Evolutionary conservation across 2,329 filamentous ascomycete species (phyloP), one percentile per base, ranked within the genome.

Genomic region (Xylaria arbuscula): DNA sequence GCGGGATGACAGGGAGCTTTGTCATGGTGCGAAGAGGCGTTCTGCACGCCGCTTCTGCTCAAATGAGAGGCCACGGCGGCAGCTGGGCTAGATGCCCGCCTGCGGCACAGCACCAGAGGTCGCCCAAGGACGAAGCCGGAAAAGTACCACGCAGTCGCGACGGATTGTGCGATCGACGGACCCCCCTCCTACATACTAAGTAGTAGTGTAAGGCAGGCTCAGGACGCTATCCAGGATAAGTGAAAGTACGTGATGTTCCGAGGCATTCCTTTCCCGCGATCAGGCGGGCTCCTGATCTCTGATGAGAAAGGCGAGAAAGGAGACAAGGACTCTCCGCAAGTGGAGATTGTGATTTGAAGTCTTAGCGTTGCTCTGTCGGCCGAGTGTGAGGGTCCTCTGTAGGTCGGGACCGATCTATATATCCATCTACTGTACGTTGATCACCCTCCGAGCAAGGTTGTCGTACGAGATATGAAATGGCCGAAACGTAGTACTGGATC

Each of bases 111-210:
- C 67, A 70, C 48, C 50, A 62, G 24, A 53, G 58, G 45, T 63
- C 58, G 61, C 15, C 57, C 56, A 48, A 67, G 53, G 38, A 17
- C 62, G 54, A 62, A 62, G 53, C 57, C 58, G 60, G 28, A 56
- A 66, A 67, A 70, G 70, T 69, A 68, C 70, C 68, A 65, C 70
- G 66, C 70, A 70, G 62, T 55, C 53, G 47, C 45, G 51, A 67
- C 54, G 62, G 28, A 70, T 40, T 60, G 72, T 70, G 70, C 67
- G 72, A 75, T 75, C 70, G 72, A 68, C 71, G 63, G 64, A 45
- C 40, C 64, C 69, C 36, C 63, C 36, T 34, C 47, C 34, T 11
- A 24, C n/a, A n/a, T n/a, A n/a, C n/a, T n/a, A n/a, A n/a, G n/a
- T n/a, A n/a, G n/a, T n/a, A n/a, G n/a, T n/a, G 13, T n/a, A 45